A percentile compares a stretch with the other conserved stretches of the same genome.
These are phyloP conservation scores for Pichia sp. DNA, from an alignment of 1,139 yeast species.

Conservation along the genomic window DNA sequence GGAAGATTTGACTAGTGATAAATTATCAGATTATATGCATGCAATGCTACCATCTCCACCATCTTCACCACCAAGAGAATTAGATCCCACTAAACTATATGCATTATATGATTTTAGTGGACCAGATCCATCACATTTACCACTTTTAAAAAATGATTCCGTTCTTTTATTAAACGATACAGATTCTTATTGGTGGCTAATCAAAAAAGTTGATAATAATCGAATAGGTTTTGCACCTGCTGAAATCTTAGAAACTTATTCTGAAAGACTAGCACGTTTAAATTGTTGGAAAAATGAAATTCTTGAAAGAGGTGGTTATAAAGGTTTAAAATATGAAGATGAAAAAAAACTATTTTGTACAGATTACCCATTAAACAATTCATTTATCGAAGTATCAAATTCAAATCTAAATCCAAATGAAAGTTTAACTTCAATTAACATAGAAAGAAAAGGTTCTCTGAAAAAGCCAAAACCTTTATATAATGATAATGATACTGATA, in stretches of 20 bases:
- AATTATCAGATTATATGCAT: constrained; percentile 25
- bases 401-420: constrained; percentile 1
- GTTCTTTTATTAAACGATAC: constrained; percentile 78
- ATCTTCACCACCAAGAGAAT: constrained; percentile 72
- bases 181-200: constrained; percentile 96
- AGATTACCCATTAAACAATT: constrained; percentile 7
- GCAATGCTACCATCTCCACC: constrained; percentile 56
- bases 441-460: constrained; percentile 28
- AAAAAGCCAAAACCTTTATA: constrained; percentile 21
- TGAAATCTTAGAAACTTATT: constrained; percentile 86
- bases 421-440: constrained; percentile 12
- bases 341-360: constrained; percentile 21
- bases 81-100: constrained; percentile 78
- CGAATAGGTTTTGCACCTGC: constrained; percentile 91
- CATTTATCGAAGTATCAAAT: constrained; percentile 10
- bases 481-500: neutral
- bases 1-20: constrained; percentile 10
- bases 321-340: constrained; percentile 21
- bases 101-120: constrained; percentile 86
- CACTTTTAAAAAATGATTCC: constrained; percentile 73
- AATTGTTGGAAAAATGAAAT: constrained; percentile 92
- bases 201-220: constrained; percentile 58
- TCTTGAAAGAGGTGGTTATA: constrained; percentile 39
- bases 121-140: constrained; percentile 91
- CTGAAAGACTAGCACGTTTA: constrained; percentile 82